Percentiles rank a stretch among this genome's conserved stretches.
These are phyloP conservation scores for Scortechinia acanthostroma DNA, from an alignment of 2,329 filamentous ascomycete species.

Conservation along the genomic window DNA sequence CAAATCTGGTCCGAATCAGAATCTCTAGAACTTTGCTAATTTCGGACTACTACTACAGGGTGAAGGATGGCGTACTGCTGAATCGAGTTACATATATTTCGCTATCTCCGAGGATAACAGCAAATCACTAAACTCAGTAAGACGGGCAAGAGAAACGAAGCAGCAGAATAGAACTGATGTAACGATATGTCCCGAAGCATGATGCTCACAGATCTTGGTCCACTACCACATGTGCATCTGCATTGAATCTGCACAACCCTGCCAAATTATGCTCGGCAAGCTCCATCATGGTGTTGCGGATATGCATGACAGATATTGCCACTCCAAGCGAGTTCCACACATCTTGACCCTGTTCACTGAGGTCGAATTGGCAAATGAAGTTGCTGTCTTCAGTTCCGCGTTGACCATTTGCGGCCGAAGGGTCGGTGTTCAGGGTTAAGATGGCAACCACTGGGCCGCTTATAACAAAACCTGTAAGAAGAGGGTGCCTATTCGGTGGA, in stretches of 20 bases:
- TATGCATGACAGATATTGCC: constrained; percentile 43
- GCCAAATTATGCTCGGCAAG: constrained; percentile 22
- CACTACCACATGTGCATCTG: background rate
- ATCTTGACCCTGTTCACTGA: constrained; percentile 40
- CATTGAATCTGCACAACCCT: constrained; percentile 8
- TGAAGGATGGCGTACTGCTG: too few species aligned
- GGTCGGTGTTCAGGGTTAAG: constrained; percentile 35
- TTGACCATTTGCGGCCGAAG: constrained; percentile 12
- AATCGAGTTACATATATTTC: too few species aligned
- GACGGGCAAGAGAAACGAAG: too few species aligned
- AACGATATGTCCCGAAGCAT: too few species aligned
- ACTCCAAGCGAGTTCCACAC: constrained; percentile 53
- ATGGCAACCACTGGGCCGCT: constrained; percentile 41
- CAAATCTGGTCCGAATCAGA: too few species aligned
- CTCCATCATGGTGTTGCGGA: constrained; percentile 36
- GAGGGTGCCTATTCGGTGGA: constrained; percentile 25
- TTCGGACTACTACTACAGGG: too few species aligned
- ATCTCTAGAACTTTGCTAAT: too few species aligned
- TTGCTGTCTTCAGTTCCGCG: constrained; percentile 15
- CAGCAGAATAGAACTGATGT: too few species aligned
- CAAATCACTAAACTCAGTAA: too few species aligned
- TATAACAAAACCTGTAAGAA: constrained; percentile 44
- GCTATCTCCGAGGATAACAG: too few species aligned
- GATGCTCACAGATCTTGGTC: background rate
- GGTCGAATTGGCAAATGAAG: constrained; percentile 42